A percentile compares a stretch with the other conserved stretches of the same genome.
Conservation (phyloP, 768 basidiomycete genomes). For the Lentinula edodes region DNA sequence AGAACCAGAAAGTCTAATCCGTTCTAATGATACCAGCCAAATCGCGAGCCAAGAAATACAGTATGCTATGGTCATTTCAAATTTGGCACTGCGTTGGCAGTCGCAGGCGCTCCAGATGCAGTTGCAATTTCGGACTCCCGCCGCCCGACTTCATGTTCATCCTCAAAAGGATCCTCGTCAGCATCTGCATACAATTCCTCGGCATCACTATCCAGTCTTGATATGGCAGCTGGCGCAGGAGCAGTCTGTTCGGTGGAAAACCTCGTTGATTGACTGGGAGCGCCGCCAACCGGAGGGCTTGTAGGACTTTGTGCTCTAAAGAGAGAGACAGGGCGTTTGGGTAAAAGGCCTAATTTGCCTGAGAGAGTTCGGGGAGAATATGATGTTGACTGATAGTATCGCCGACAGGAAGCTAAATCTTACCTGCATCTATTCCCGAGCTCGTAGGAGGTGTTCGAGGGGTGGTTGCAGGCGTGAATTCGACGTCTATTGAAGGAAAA, state of each 20-base stretch:
- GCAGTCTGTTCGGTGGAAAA: neutral
- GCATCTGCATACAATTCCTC: slow-evolving; percentile 63
- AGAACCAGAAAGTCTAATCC: too few relatives aligned
- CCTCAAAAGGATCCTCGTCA: slow-evolving; percentile 64
- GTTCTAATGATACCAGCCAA: too few relatives aligned
- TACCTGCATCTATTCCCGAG: slow-evolving; percentile 27
- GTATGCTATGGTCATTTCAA: too few relatives aligned
- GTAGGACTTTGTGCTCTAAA: slow-evolving; percentile 25
- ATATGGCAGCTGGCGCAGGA: slow-evolving; percentile 7
- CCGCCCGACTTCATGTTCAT: slow-evolving; percentile 15
- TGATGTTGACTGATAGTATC: neutral
- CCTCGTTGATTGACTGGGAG: neutral
- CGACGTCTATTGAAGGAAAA: neutral
- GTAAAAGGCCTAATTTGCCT: slow-evolving; percentile 68
- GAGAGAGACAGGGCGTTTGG: slow-evolving; percentile 70
- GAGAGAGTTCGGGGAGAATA: neutral
- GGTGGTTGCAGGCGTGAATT: neutral
- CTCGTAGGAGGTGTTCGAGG: slow-evolving; percentile 17
- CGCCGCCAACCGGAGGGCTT: slow-evolving; percentile 8
- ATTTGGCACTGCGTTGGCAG: too few relatives aligned
- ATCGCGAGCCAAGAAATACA: too few relatives aligned
- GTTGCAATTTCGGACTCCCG: neutral
- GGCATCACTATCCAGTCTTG: slow-evolving; percentile 24
- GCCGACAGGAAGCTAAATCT: slow-evolving; percentile 3
- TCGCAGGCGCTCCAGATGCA: neutral